Evolutionary conservation across 2,329 filamentous ascomycete genomes (phyloP), one percentile per base, ranked within the genome.

Genomic region (Microcyclosporella mali): DNA sequence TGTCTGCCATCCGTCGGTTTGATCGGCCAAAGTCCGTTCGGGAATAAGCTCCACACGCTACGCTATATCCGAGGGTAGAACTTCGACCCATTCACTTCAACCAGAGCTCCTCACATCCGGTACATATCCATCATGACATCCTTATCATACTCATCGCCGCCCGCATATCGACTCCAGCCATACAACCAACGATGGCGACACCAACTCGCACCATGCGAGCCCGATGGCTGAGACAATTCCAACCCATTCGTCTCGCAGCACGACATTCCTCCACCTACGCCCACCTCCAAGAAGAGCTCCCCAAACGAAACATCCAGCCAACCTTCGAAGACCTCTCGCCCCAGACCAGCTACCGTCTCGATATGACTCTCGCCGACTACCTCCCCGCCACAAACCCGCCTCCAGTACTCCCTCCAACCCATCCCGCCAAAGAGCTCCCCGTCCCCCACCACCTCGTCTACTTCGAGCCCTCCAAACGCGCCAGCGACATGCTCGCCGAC

Each of bases 371-470:
- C 19, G 41, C 47, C 14, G 46, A 52, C 41, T 49, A 45, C 41
- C 51, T 53, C 3, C 51, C 56, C 4, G 29, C 44, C 17, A 49
- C 52, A 9, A 56, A 45, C 47, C 52, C 43, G 42, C 58, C 58
- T 28, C 46, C 52, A 35, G 49, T 51, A 56, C 56, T 58, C 50
- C 53, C 57, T 37, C 68, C 61, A 29, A 59, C 61, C 45, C 38
- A 37, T 33, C 41, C 37, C 34, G 37, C 46, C 30, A 40, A 53
- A 8, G 47, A 65, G 12, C 66, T 84, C 6, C 80, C 82, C 0
- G 72, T 77, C 21, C 85, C 83, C 28, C 82, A 94, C 62, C 88
- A 95, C 63, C 73, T 95, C 28, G 79, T 90, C 51, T 94, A 94
- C 70, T 95, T 95, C 67, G 87, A 88, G 46, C 77, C 84, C 9